These are phyloP conservation scores for Amanita rimosa DNA, from an alignment of 768 basidiomycete species.

Conservation along the genomic window DNA sequence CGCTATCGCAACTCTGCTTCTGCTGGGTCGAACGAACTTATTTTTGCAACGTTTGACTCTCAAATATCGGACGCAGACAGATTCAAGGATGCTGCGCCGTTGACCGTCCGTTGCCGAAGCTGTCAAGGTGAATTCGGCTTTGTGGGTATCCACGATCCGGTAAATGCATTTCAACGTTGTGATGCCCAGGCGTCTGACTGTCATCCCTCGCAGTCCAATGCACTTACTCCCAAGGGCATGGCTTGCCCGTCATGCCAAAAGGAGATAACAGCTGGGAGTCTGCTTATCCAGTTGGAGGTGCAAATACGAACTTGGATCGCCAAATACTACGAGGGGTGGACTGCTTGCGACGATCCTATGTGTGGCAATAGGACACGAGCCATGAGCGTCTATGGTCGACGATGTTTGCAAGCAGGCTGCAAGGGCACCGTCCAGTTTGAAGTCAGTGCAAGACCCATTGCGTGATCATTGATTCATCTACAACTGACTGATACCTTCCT, in stretches of 20 bases:
- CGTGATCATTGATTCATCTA: not conserved
- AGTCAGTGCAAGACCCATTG: constrained; percentile 31
- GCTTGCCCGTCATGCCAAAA: constrained; percentile 59
- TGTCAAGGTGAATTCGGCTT: constrained; percentile 57
- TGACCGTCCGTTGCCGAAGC: constrained; percentile 64
- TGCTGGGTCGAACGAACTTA: constrained; percentile 42
- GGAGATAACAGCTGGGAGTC: constrained; percentile 41
- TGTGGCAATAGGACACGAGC: constrained; percentile 82
- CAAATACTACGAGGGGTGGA: constrained; percentile 86
- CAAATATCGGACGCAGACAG: constrained; percentile 82
- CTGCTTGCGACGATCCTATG: constrained; percentile 74
- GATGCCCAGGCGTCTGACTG: constrained; percentile 2
- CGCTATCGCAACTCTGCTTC: constrained; percentile 35
- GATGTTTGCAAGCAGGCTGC: constrained; percentile 66
- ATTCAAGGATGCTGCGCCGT: constrained; percentile 65
- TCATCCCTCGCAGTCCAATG: constrained; percentile 39
- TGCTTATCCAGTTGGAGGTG: constrained; percentile 77
- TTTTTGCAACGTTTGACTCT: constrained; percentile 77
- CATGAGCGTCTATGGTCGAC: constrained; percentile 86
- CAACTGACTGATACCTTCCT: not conserved
- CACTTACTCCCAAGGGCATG: constrained; percentile 55
- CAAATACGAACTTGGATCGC: constrained; percentile 72
- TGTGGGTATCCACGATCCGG: constrained; percentile 47
- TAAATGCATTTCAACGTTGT: constrained; percentile 16
- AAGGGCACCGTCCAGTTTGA: constrained; percentile 62